Conservation (phyloP, 345 rosid genomes). For the Murraya paniculata region DNA sequence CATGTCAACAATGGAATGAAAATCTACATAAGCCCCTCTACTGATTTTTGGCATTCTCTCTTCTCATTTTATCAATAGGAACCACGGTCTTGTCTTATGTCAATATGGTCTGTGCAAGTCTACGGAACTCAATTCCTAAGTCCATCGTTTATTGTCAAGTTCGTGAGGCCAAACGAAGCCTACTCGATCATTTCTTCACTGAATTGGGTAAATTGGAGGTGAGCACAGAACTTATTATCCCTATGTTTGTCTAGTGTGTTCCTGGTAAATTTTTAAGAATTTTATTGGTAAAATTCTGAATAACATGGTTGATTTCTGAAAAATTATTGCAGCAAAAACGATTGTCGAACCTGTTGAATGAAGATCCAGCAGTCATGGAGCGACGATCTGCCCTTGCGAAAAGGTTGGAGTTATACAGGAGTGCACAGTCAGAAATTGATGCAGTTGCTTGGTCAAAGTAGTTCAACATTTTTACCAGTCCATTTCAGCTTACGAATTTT, state of each 20-base stretch:
- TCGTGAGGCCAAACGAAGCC: constrained; percentile 94
- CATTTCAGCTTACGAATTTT: not conserved
- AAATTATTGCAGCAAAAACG: constrained; percentile 63
- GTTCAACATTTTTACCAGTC: not conserved
- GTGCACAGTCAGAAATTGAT: constrained; percentile 90
- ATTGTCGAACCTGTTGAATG: constrained; percentile 77
- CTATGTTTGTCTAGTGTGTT: not conserved
- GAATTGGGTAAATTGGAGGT: constrained; percentile 96
- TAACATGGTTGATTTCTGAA: not conserved
- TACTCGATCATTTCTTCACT: constrained; percentile 88
- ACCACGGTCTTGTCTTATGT: constrained; percentile 87
- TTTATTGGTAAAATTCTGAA: not conserved
- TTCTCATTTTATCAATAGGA: constrained; percentile 42
- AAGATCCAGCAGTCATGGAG: constrained; percentile 98
- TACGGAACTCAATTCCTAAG: constrained; percentile 92
- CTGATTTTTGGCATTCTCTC: constrained; percentile 5
- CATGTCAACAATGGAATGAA: not conserved
- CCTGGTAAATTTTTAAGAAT: not conserved
- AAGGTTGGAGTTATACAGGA: constrained; percentile 87
- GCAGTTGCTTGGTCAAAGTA: constrained; percentile 96
- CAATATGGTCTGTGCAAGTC: constrained; percentile 84
- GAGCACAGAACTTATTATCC: constrained; percentile 1
- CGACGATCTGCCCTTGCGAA: constrained; percentile 78
- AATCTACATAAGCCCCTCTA: not conserved
- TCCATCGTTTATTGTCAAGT: constrained; percentile 96